Percentiles rank a stretch among this genome's conserved stretches.
Evolutionary conservation across 2,329 filamentous ascomycete species (phyloP).

Genomic region (Dactylellina haptotyla): DNA sequence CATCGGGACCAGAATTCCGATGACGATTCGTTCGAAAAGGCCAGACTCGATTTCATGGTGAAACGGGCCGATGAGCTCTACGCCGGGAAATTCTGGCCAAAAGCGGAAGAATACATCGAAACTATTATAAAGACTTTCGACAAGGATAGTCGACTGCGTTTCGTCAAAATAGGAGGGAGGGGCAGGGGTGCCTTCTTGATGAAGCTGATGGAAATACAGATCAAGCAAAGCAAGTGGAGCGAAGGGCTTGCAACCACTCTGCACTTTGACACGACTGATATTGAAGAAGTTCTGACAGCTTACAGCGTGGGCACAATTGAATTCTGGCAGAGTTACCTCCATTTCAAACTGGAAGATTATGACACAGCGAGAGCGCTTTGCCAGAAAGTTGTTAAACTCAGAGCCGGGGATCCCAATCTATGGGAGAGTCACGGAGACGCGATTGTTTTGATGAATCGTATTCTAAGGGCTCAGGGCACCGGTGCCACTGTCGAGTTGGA

Average conservation of each 20-base stretch:
- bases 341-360: background rate
- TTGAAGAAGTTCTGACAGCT: background rate
- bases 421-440: background rate
- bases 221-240: background rate
- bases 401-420: background rate
- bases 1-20: background rate
- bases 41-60: background rate
- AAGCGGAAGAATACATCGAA: background rate
- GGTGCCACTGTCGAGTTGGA: background rate
- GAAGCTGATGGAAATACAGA: background rate
- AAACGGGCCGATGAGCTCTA: background rate
- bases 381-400: conserved; percentile 1
- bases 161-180: background rate
- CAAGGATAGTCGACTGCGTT: background rate
- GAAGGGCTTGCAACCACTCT: background rate
- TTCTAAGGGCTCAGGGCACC: background rate
- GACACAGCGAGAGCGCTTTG: background rate
- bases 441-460: background rate
- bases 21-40: background rate
- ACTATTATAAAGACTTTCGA: background rate
- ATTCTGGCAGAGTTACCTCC: background rate
- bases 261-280: background rate
- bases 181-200: background rate
- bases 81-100: background rate
- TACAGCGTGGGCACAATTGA: background rate